Evolutionary conservation across 495 filamentous ascomycete genomes (phyloP).

Genomic region (Penicillium salamii): DNA sequence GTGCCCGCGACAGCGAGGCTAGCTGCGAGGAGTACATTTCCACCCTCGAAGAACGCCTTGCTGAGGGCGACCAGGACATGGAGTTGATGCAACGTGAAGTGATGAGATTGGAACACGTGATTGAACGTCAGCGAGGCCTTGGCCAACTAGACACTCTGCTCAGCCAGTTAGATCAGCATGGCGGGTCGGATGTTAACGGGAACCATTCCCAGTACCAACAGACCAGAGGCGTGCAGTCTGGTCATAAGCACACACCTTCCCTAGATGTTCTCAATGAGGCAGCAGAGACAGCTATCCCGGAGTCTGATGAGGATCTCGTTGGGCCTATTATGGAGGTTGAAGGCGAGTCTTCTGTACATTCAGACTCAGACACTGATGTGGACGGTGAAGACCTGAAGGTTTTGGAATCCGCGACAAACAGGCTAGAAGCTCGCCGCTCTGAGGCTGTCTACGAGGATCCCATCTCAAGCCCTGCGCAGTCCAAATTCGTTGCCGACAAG

Average conservation of each 20-base stretch:
- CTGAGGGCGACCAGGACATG: slow-evolving; percentile 92
- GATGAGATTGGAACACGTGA: slow-evolving; percentile 86
- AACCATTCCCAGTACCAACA: slow-evolving; percentile 14
- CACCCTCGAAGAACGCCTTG: slow-evolving; percentile 91
- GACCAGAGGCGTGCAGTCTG: slow-evolving; percentile 16
- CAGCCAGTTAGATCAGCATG: slow-evolving; percentile 81
- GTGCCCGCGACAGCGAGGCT: slow-evolving; percentile 87
- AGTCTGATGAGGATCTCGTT: slow-evolving; percentile 47
- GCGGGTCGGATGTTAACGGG: slow-evolving; percentile 40
- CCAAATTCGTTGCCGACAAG: slow-evolving; percentile 85
- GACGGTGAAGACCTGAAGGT: slow-evolving; percentile 29
- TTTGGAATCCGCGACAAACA: slow-evolving; percentile 31
- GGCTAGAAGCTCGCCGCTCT: slow-evolving; percentile 23
- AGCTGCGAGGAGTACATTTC: slow-evolving; percentile 94
- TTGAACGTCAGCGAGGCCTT: slow-evolving; percentile 92
- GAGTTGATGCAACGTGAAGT: slow-evolving; percentile 97
- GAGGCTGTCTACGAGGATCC: slow-evolving; percentile 22
- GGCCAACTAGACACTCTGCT: slow-evolving; percentile 92
- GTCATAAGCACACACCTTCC: slow-evolving; percentile 37
- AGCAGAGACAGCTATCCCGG: slow-evolving; percentile 50
- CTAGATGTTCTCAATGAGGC: slow-evolving; percentile 50
- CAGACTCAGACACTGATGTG: slow-evolving; percentile 7
- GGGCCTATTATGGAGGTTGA: slow-evolving; percentile 53
- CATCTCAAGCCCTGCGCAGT: slow-evolving; percentile 71
- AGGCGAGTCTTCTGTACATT: slow-evolving; percentile 25